Evolutionary conservation across 2,329 filamentous ascomycete genomes (phyloP).

Genomic region (Fusarium pilosicola): DNA sequence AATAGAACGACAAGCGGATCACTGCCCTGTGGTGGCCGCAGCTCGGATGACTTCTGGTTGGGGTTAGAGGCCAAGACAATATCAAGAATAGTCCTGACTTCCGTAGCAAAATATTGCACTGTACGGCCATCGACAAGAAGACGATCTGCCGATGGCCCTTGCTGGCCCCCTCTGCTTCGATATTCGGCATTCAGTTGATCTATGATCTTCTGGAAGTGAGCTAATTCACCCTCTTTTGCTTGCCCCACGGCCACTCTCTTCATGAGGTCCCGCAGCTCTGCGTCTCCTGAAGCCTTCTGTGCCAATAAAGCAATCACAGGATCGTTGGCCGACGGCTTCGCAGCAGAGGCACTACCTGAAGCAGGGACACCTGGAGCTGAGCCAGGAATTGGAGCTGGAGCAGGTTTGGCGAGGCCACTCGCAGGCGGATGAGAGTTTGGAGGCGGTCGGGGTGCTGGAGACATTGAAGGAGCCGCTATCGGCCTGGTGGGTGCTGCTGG

Average conservation of each 20-base stretch:
- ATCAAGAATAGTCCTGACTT: conserved; percentile 66
- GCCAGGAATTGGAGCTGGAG: conserved; percentile 21
- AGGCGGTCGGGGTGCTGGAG: conserved; percentile 41
- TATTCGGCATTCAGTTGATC: conserved; percentile 76
- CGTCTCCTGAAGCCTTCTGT: conserved; percentile 77
- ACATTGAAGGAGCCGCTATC: conserved; percentile 36
- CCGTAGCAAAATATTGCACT: conserved; percentile 69
- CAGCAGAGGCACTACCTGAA: conserved; percentile 17
- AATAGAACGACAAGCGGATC: conserved; percentile 66
- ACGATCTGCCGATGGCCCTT: conserved; percentile 64
- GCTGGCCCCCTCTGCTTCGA: conserved; percentile 60
- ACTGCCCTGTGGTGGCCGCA: conserved; percentile 64
- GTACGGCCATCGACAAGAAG: conserved; percentile 65
- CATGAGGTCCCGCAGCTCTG: conserved; percentile 80
- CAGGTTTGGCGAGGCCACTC: conserved; percentile 28
- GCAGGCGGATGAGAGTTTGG: conserved; percentile 28
- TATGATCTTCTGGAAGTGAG: conserved; percentile 82
- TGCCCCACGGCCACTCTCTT: conserved; percentile 82
- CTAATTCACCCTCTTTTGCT: conserved; percentile 75
- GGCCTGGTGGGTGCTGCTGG: conserved; percentile 39
- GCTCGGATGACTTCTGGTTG: conserved; percentile 62
- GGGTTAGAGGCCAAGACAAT: conserved; percentile 70
- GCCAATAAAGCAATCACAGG: conserved; percentile 85
- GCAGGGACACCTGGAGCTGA: conserved; percentile 21
- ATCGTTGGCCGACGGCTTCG: conserved; percentile 59